Evolutionary conservation across 495 filamentous ascomycete species (phyloP).

Genomic region (Staphylotrichum longicolle): DNA sequence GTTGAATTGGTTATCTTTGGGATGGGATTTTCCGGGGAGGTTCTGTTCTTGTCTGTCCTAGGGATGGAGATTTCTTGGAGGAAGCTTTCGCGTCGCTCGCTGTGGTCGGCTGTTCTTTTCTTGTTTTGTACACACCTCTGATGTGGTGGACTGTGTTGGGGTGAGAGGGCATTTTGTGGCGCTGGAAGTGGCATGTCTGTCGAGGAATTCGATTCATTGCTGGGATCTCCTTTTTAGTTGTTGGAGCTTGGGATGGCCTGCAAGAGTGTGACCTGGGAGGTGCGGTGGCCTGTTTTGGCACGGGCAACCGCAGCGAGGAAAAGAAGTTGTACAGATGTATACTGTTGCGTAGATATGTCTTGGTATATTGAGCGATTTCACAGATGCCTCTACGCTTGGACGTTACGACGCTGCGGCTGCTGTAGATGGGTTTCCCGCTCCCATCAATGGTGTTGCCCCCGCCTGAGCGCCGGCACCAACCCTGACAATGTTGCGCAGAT

Average conservation of each 20-base stretch:
- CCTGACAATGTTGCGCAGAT: slow-evolving; percentile 16
- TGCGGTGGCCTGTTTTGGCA: too few relatives aligned
- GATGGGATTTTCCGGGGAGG: neutral
- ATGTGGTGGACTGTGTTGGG: slow-evolving; percentile 1
- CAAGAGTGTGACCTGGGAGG: too few relatives aligned
- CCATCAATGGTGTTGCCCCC: too few relatives aligned
- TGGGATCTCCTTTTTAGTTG: neutral
- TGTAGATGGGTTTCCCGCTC: too few relatives aligned
- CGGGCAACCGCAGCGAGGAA: too few relatives aligned
- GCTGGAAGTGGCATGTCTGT: slow-evolving; percentile 10
- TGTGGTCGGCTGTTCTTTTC: slow-evolving; percentile 9
- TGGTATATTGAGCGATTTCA: neutral
- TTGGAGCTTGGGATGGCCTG: neutral
- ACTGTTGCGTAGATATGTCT: neutral
- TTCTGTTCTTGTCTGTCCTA: neutral
- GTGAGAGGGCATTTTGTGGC: neutral
- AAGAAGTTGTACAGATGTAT: neutral
- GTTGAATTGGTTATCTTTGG: neutral
- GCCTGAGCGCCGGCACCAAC: too few relatives aligned
- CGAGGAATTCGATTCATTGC: neutral
- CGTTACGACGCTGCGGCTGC: too few relatives aligned
- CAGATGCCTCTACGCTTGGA: too few relatives aligned
- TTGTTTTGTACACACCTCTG: neutral
- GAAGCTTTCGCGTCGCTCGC: slow-evolving; percentile 12
- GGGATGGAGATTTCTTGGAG: neutral